Base-by-base conservation (phyloP, 2,329 filamentous ascomycete species). In the Pseudogymnoascus sp. region DNA sequence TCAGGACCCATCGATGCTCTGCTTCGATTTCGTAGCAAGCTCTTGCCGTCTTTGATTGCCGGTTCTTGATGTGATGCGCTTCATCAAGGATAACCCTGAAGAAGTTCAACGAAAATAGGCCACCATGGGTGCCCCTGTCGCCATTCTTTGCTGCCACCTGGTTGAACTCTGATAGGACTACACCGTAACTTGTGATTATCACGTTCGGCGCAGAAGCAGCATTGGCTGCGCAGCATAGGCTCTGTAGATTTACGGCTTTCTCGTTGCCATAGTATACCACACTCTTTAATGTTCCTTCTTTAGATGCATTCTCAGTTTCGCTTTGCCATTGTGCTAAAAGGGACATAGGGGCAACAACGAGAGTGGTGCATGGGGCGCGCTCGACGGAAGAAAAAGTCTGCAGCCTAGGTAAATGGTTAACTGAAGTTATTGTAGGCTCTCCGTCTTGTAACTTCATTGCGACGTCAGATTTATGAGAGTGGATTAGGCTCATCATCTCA, bases 261-360 rank as follows among this genome's bases (percentile, higher is more conserved):
- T 97, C 93, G 42, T 78, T 84, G 33, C 94, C 94, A 70, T 99
- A 97, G 75, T 99, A 99, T 10, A 99, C 84, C 70, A 96, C 84
- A 4, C 86, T 86, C 72, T 88, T 95, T 73, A 97, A 76, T 0
- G 90, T 90, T 2, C 92, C 92, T 9, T 89, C 82, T 65, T 88
- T 87, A 0, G 93, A 97, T 0, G 94, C 92, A 70, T 93, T 96
- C 68, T 92, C 86, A 0, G 92, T 91, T 77, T 99, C 94, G 70
- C 91, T 96, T 68, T 96, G 90, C 94, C 94, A 99, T 73, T 99
- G 94, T 0, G 93, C 84, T n/a, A 99, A 81, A 2, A 99, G 79
- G 8, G 94, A 97, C 86, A 97, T 97, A 1, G 94, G 94, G 0
- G 94, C 94, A n/a, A 99, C 83, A 0, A 99, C 93, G 2, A 99